phyloP scores from a whole-genome alignment of 192 early-diverging fungal genomes.

The Backusella mclennaniae region DNA sequence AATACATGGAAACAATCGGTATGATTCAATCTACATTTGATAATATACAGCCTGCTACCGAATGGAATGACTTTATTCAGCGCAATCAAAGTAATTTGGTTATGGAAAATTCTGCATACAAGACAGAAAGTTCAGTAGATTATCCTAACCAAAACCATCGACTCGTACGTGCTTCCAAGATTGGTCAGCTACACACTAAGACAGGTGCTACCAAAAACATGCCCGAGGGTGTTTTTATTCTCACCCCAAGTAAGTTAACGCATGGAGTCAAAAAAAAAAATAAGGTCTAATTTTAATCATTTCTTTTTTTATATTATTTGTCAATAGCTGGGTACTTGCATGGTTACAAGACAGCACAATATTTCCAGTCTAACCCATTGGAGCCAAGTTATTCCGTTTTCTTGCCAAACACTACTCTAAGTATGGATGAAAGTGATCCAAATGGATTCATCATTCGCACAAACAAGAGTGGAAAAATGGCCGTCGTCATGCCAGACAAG shows the following conservation, averaged over 20 bases:
- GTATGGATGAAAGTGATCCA: neutral
- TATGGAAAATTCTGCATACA: slow-evolving; percentile 33
- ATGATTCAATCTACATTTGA: slow-evolving; percentile 25
- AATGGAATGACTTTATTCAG: slow-evolving; percentile 44
- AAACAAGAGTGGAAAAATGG: neutral
- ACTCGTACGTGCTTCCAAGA: slow-evolving; percentile 32
- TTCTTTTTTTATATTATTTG: neutral
- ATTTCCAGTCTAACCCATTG: slow-evolving; percentile 11
- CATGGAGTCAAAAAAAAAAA: neutral
- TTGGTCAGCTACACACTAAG: slow-evolving; percentile 33
- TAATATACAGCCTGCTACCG: slow-evolving; percentile 36
- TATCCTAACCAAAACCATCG: slow-evolving; percentile 40
- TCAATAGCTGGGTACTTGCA: slow-evolving; percentile 16
- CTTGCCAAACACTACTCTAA: slow-evolving; percentile 17
- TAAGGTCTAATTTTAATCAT: neutral
- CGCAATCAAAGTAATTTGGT: slow-evolving; percentile 39
- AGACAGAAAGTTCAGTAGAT: slow-evolving; percentile 25
- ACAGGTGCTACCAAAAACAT: slow-evolving; percentile 38
- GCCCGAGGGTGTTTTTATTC: slow-evolving; percentile 42
- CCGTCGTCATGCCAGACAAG: neutral
- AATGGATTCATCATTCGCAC: neutral
- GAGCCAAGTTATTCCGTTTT: slow-evolving; percentile 8
- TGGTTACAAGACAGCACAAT: slow-evolving; percentile 19
- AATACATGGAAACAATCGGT: slow-evolving; percentile 19
- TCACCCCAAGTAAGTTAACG: slow-evolving; percentile 38